A percentile compares a stretch with the other conserved stretches of the same genome.
phyloP scores from a whole-genome alignment of 139 green algal species.

The Tetradesmus obliquus region DNA sequence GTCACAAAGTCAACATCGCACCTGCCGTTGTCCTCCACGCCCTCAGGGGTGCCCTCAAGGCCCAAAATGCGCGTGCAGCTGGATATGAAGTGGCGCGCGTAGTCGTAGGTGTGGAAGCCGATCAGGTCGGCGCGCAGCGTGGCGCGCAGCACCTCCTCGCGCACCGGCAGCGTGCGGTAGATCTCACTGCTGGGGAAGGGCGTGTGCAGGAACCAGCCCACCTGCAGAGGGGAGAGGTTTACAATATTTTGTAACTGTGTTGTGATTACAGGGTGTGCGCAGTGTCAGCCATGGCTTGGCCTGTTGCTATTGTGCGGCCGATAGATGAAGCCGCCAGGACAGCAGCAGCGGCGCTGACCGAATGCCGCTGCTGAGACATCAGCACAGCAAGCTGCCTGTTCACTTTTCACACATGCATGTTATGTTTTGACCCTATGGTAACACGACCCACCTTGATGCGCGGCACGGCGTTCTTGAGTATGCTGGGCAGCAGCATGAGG shows the following conservation, averaged over 20 bases:
- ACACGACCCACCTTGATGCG: slow-evolving; percentile 77
- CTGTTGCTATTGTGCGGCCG: background rate
- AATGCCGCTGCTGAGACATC: too few species aligned
- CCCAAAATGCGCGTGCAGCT: slow-evolving; percentile 93
- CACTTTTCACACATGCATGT: too few species aligned
- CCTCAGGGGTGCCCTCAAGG: slow-evolving; percentile 89
- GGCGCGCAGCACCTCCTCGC: slow-evolving; percentile 90
- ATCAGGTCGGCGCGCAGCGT: slow-evolving; percentile 92
- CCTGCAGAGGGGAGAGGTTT: slow-evolving; percentile 54
- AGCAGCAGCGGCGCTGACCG: too few species aligned
- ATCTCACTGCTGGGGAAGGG: slow-evolving; percentile 83
- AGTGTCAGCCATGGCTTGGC: background rate
- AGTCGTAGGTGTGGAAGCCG: slow-evolving; percentile 97
- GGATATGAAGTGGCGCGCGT: slow-evolving; percentile 94
- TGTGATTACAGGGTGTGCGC: background rate
- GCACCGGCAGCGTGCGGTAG: slow-evolving; percentile 77
- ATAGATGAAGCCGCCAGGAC: too few species aligned
- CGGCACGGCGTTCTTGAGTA: slow-evolving; percentile 87
- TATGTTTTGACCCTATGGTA: background rate
- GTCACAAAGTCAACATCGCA: background rate
- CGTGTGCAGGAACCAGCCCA: slow-evolving; percentile 95
- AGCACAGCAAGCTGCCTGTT: too few species aligned
- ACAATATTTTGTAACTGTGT: background rate
- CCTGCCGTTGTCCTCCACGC: slow-evolving; percentile 95
- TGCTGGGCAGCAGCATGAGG: slow-evolving; percentile 92